phyloP scores from a whole-genome alignment of 768 basidiomycete genomes.

The Jaapia argillacea region DNA sequence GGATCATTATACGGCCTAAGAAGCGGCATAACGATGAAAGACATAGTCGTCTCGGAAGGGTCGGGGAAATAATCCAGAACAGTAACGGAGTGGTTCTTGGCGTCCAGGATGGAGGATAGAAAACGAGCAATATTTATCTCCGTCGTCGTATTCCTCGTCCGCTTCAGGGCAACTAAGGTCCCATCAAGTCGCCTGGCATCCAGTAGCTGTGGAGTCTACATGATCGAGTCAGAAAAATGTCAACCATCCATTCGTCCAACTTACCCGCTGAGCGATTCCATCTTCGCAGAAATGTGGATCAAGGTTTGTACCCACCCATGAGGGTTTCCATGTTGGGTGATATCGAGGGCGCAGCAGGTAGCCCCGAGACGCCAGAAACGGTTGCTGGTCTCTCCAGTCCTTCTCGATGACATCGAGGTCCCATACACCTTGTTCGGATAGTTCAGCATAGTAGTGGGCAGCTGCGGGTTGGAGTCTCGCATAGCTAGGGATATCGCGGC shows the following conservation, averaged over 20 bases:
- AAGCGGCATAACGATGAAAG: constrained; percentile 24
- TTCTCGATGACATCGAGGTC: background rate
- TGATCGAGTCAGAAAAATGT: background rate
- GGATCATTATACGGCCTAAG: constrained; percentile 18
- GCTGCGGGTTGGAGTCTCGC: background rate
- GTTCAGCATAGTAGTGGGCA: background rate
- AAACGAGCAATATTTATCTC: background rate
- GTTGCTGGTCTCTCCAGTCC: constrained; percentile 2
- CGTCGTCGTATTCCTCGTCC: background rate
- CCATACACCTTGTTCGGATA: background rate
- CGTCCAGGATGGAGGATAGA: background rate
- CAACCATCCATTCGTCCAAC: background rate
- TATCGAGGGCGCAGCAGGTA: background rate
- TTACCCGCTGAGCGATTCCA: background rate
- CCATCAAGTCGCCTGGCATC: constrained; percentile 15
- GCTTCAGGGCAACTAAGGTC: constrained; percentile 12
- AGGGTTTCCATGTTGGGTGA: background rate
- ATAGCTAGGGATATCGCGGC: no score
- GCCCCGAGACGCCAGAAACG: background rate
- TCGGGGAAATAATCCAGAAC: background rate
- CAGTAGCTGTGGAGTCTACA: constrained; percentile 1
- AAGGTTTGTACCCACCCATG: background rate
- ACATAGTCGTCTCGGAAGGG: background rate
- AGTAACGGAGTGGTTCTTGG: background rate
- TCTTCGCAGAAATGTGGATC: background rate